Base-by-base conservation (phyloP, 768 basidiomycete genomes). In the Termitomyces sp. region DNA sequence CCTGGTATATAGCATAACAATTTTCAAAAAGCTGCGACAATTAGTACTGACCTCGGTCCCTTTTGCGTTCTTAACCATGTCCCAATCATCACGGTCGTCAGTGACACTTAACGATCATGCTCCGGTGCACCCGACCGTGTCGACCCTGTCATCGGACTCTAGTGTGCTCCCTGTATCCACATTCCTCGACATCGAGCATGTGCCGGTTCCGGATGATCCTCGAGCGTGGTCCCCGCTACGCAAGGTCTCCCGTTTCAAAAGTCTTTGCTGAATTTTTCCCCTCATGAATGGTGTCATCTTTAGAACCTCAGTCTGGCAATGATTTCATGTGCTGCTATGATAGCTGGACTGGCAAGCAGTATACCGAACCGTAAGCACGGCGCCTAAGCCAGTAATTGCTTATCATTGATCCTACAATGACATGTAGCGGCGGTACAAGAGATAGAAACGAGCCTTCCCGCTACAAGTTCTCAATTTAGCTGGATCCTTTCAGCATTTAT, bases 401-500 rank as follows among this genome's bases (percentile, higher is more conserved):
- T 30, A 28, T 41, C 10, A 12, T 48, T 33, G 23, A 55, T 41
- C n/a, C 33, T 30, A 38, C 12, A 62, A 54, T 20, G 18, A 30
- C 10, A 50, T 12, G 4, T 58, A 91, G 89, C 89, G 46, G 82
- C 85, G 10, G 86, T 89, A 36, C 69, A 79, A 30, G 69, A 83
- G 56, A 85, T 91, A 72, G 77, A 86, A 62, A 63, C 63, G 2
- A 77, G 88, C 20, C 75, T 93, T 40, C 79, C 81, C 47, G 85
- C 90, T 1, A 82, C 82, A 0, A 74, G 77, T 51, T 70, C 77
- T 12, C 79, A 89, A 62, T 85, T 93, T 58, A 86, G 88, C 61
- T 76, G 84, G 70, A 82, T 82, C 59, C 73, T 92, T 14, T 86
- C 89, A 0, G 61, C 87, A n/a, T 93, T 89, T 69, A 88, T 91